A percentile compares a stretch with the other conserved stretches of the same genome.
These are phyloP conservation scores for Gnomoniopsis smithogilvyi DNA, from an alignment of 2,329 filamentous ascomycete genomes.

Conservation along the genomic window DNA sequence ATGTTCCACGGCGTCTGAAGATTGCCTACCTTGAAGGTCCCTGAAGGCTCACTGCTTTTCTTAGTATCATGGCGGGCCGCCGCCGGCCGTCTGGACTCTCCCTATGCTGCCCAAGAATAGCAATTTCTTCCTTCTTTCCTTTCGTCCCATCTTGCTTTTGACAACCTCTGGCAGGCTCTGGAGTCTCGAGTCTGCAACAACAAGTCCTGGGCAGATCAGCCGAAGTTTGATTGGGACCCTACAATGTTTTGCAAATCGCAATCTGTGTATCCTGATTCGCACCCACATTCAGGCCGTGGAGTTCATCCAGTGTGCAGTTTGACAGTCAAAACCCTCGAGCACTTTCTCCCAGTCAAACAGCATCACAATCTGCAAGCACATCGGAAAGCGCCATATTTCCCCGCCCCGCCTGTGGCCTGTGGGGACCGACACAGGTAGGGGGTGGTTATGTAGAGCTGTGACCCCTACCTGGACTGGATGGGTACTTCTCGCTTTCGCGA, in stretches of 20 bases:
- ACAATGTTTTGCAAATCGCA: not conserved
- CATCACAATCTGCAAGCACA: not conserved
- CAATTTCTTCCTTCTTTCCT: not conserved
- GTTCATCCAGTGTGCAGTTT: not conserved
- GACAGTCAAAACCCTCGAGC: not conserved
- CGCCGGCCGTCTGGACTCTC: too few species aligned
- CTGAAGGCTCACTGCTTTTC: not conserved
- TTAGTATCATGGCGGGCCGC: too few species aligned
- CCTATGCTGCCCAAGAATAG: not conserved
- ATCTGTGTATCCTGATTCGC: not conserved
- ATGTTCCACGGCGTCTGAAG: not conserved
- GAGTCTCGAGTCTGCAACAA: not conserved
- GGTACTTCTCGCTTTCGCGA: slow-evolving; percentile 11
- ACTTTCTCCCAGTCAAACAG: not conserved
- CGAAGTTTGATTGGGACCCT: not conserved
- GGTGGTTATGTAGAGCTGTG: not conserved
- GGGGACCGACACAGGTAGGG: not conserved
- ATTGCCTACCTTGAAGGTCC: not conserved
- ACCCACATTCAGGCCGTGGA: not conserved
- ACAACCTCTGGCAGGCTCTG: not conserved
- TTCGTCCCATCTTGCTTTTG: not conserved
- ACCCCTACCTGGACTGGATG: not conserved
- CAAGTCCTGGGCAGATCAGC: not conserved
- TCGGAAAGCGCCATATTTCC: not conserved
- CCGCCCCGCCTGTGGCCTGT: not conserved